These are phyloP conservation scores for Prunus padus DNA, from an alignment of 306 rosid genomes.

Conservation along the genomic window DNA sequence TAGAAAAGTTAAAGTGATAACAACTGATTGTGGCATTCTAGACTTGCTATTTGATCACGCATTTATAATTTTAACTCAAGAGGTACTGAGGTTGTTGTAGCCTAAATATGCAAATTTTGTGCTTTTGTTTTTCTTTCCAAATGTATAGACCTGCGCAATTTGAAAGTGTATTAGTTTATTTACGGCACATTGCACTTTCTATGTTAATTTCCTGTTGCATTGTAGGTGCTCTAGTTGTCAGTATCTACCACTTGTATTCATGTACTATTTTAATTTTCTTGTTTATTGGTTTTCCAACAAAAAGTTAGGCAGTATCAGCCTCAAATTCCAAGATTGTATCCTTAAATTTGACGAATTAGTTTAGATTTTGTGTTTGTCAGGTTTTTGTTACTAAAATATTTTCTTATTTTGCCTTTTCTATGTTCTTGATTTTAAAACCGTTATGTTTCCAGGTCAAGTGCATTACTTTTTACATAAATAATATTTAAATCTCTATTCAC, in stretches of 20 bases:
- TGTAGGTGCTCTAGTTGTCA: no score
- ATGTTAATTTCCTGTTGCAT: background rate
- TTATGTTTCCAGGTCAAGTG: background rate
- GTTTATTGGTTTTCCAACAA: background rate
- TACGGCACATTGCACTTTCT: background rate
- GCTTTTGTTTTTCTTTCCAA: background rate
- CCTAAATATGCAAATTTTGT: background rate
- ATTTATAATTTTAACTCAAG: background rate
- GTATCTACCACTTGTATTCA: background rate
- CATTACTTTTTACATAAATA: background rate
- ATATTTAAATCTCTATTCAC: slow-evolving; percentile 1
- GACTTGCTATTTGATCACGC: background rate
- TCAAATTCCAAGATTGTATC: background rate
- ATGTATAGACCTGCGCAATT: background rate
- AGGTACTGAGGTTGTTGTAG: background rate
- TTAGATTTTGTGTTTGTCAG: background rate
- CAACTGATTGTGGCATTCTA: background rate
- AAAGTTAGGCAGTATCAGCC: background rate
- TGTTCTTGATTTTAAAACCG: background rate
- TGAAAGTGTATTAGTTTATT: background rate
- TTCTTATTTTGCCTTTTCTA: background rate
- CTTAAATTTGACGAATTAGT: background rate
- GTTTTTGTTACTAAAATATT: background rate
- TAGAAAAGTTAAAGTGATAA: background rate
- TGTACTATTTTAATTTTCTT: background rate